Percentiles rank a stretch among this genome's conserved stretches.
Evolutionary conservation across 805 yeast species (phyloP).

Genomic region (Tetrapisispora arboricola): DNA sequence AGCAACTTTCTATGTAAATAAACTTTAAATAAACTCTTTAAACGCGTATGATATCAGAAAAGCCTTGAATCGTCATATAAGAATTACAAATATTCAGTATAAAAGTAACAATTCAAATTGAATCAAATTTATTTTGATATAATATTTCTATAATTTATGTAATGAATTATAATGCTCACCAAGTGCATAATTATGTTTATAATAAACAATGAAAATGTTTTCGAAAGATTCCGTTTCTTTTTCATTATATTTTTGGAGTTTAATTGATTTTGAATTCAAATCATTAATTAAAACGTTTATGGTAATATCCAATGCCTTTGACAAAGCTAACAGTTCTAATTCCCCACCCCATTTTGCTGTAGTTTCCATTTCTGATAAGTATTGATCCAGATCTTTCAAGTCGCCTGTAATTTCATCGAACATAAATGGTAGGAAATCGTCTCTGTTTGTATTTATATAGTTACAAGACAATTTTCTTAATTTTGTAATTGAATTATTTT

Average conservation of each 20-base stretch:
- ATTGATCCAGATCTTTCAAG: conserved; percentile 54
- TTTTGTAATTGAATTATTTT: conserved; percentile 24
- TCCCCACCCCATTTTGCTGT: conserved; percentile 97
- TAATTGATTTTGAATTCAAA: conserved; percentile 22
- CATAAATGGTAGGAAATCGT: conserved; percentile 70
- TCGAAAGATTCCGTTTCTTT: conserved; percentile 28
- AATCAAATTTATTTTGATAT: too few relatives aligned
- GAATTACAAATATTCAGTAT: too few relatives aligned
- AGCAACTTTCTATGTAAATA: too few relatives aligned
- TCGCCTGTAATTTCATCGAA: conserved; percentile 68
- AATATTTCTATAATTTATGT: too few relatives aligned
- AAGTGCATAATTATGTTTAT: conserved; percentile 73
- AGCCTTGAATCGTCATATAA: too few relatives aligned
- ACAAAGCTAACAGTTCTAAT: conserved; percentile 74
- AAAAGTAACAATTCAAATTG: too few relatives aligned
- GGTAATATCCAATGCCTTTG: conserved; percentile 60
- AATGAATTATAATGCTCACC: conserved; percentile 94
- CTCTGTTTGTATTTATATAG: conserved; percentile 52
- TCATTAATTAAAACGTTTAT: conserved; percentile 75
- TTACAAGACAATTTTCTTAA: conserved; percentile 57
- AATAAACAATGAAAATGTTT: conserved; percentile 57
- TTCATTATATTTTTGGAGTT: conserved; percentile 45
- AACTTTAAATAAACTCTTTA: too few relatives aligned
- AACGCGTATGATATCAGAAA: too few relatives aligned
- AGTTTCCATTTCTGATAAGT: conserved; percentile 54